These are phyloP conservation scores for Candida anglica DNA, from an alignment of 805 yeast species.

Conservation along the genomic window DNA sequence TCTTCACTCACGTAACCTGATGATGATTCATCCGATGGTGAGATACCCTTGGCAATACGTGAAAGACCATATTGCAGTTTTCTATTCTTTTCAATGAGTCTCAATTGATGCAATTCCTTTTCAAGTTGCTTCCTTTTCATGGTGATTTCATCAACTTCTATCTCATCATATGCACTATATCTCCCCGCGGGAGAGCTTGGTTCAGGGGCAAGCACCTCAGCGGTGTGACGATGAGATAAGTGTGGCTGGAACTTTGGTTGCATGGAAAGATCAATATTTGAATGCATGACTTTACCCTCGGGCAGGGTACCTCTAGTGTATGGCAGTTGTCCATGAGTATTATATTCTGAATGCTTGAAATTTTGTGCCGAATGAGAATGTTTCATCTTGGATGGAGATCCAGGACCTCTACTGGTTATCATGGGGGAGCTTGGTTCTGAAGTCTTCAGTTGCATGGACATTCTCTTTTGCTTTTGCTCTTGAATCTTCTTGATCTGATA, in stretches of 20 bases:
- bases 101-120: conserved; percentile 31
- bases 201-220: conserved; percentile 24
- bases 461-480: conserved; percentile 9
- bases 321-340: no score
- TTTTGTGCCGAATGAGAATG: no score
- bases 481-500: conserved; percentile 19
- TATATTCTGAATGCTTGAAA: no score
- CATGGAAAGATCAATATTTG: conserved; percentile 14
- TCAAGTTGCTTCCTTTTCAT: conserved; percentile 36
- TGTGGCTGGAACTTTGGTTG: conserved; percentile 5
- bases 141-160: conserved; percentile 26
- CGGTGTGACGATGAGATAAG: conserved; percentile 17
- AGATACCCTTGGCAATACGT: conserved; percentile 3
- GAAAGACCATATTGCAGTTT: conserved; percentile 4
- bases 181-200: no score
- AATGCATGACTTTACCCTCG: no score
- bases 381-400: conserved; percentile 9
- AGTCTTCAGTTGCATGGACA: conserved; percentile 8
- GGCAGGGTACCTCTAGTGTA: no score
- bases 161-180: conserved; percentile 5
- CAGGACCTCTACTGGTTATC: conserved; percentile 8
- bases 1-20: conserved; percentile 33
- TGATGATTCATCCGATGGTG: conserved; percentile 15
- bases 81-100: conserved; percentile 21
- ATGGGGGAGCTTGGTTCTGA: conserved; percentile 10